Evolutionary conservation across 768 basidiomycete genomes (phyloP).

Genomic region (Macrolepiota albuminosa): DNA sequence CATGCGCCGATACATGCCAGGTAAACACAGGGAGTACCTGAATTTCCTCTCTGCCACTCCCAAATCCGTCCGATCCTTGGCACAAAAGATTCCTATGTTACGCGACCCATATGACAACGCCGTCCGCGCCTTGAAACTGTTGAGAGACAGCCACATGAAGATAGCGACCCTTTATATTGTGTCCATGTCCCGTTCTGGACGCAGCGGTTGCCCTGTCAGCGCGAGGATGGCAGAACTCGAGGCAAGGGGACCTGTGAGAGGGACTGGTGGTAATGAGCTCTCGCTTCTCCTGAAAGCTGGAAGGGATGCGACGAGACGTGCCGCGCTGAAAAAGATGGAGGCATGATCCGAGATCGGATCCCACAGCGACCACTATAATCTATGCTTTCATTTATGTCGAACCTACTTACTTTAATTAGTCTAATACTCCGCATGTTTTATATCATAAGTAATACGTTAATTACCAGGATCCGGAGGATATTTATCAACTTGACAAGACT

Average conservation of each 20-base stretch:
- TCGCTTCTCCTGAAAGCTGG: slow-evolving; percentile 82
- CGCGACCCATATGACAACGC: slow-evolving; percentile 77
- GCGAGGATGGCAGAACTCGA: slow-evolving; percentile 50
- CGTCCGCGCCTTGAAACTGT: slow-evolving; percentile 71
- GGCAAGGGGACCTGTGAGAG: slow-evolving; percentile 52
- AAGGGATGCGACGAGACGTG: slow-evolving; percentile 77
- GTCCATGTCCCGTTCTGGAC: slow-evolving; percentile 65
- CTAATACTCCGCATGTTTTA: slow-evolving; percentile 3
- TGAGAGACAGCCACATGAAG: slow-evolving; percentile 87
- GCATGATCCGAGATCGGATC: background rate
- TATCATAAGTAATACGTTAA: slow-evolving; percentile 5
- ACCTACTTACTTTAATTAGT: slow-evolving; percentile 16
- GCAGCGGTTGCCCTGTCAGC: slow-evolving; percentile 46
- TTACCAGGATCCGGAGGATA: background rate
- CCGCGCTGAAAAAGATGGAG: slow-evolving; percentile 41
- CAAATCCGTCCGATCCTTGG: slow-evolving; percentile 60
- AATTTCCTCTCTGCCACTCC: slow-evolving; percentile 54
- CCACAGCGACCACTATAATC: slow-evolving; percentile 2
- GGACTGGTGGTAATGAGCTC: slow-evolving; percentile 89
- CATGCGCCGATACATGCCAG: slow-evolving; percentile 96
- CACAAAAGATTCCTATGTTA: slow-evolving; percentile 49
- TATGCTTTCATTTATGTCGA: slow-evolving; percentile 7
- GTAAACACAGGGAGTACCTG: slow-evolving; percentile 83
- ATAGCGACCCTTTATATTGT: slow-evolving; percentile 87
- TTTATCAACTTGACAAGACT: background rate